Percentiles rank a stretch among this genome's conserved stretches.
These are phyloP conservation scores for Delonix regia DNA, from an alignment of 306 rosid species.

Conservation along the genomic window DNA sequence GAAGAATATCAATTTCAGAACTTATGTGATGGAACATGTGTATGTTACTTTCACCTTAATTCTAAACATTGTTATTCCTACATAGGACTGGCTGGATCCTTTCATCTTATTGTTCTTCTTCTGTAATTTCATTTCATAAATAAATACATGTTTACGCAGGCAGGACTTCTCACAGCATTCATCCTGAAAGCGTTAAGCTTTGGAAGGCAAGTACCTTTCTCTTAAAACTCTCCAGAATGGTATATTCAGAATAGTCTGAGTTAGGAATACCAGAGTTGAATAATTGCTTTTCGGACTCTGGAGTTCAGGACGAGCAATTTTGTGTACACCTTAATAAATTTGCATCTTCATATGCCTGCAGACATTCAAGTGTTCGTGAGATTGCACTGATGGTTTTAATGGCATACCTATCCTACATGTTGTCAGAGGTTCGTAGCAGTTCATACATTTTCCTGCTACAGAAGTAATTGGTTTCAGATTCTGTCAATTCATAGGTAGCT, in stretches of 20 bases:
- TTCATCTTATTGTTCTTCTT: neutral
- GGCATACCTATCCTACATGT: conserved; percentile 94
- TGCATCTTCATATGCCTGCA: conserved; percentile 41
- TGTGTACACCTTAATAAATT: neutral
- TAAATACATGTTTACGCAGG: conserved; percentile 47
- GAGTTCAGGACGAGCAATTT: neutral
- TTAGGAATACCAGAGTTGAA: conserved; percentile 8
- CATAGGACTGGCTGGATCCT: neutral
- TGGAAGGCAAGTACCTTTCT: conserved; percentile 58
- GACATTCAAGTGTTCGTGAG: conserved; percentile 90
- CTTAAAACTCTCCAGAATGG: conserved; percentile 1
- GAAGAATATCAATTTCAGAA: conserved; percentile 9
- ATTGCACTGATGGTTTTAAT: conserved; percentile 76
- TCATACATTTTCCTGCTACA: conserved; percentile 2
- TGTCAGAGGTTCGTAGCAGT: conserved; percentile 71
- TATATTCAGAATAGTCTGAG: neutral
- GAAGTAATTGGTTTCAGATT: neutral
- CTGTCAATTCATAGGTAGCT: neutral
- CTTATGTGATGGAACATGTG: neutral
- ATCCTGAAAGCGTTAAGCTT: conserved; percentile 69
- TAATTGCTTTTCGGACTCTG: neutral
- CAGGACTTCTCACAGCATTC: conserved; percentile 80
- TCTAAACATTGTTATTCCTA: neutral
- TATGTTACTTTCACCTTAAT: neutral
- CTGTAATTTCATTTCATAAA: neutral